Conservation (phyloP, 805 yeast genomes). For the Ogataea salicorniae region DNA sequence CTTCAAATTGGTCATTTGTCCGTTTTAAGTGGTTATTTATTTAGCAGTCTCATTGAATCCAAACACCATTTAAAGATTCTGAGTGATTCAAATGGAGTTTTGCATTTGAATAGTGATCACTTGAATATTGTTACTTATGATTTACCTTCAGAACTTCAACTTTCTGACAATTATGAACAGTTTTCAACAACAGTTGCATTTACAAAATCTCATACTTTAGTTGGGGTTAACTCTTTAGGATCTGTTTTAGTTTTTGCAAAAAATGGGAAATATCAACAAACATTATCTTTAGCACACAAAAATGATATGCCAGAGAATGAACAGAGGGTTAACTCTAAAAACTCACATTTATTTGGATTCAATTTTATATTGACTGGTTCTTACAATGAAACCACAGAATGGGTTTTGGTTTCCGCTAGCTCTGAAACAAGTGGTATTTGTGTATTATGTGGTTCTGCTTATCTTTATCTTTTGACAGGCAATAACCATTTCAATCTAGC, state of each 20-base stretch:
- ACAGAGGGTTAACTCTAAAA: constrained; percentile 15
- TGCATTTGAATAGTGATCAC: constrained; percentile 3
- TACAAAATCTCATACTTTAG: constrained; percentile 24
- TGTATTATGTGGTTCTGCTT: constrained; percentile 38
- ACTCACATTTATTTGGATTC: constrained; percentile 26
- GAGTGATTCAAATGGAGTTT: neutral
- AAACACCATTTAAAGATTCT: neutral
- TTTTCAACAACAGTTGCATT: constrained; percentile 35
- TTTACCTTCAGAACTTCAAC: constrained; percentile 17
- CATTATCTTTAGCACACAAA: neutral
- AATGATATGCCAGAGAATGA: neutral
- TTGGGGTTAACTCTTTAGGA: constrained; percentile 37
- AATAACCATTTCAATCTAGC: constrained; percentile 2
- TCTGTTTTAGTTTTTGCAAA: constrained; percentile 33
- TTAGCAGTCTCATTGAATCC: neutral
- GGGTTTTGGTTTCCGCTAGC: constrained; percentile 27
- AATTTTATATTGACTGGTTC: constrained; percentile 22
- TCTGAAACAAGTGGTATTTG: constrained; percentile 25
- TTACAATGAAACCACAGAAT: constrained; percentile 13
- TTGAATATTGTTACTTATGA: constrained; percentile 6
- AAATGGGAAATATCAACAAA: constrained; percentile 3
- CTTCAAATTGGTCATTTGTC: constrained; percentile 35
- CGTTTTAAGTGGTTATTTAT: constrained; percentile 27
- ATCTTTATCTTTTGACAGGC: constrained; percentile 18
- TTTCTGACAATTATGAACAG: constrained; percentile 33